Percentiles rank a stretch among this genome's conserved stretches.
Conservation (phyloP, 2,329 filamentous ascomycete species). For the Talaromyces sp. region DNA sequence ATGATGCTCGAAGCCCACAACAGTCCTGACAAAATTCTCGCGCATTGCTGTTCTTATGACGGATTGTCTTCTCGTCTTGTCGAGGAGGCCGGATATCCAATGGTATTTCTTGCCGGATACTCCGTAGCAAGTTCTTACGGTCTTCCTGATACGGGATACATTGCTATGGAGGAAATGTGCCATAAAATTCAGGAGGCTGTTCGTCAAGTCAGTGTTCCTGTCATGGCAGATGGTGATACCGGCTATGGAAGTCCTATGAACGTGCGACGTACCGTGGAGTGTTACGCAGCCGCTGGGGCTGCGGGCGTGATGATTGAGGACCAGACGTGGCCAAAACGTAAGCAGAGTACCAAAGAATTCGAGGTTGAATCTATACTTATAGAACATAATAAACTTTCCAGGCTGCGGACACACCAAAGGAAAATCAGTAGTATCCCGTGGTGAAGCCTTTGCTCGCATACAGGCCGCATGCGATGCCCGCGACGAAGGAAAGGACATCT, state of each 20-base stretch:
- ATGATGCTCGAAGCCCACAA: conserved; percentile 39
- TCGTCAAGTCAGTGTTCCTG: conserved; percentile 38
- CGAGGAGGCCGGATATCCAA: conserved; percentile 47
- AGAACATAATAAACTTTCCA: conserved; percentile 17
- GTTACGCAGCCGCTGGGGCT: conserved; percentile 48
- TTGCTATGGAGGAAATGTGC: conserved; percentile 48
- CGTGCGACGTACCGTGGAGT: conserved; percentile 19
- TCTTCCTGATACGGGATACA: conserved; percentile 50
- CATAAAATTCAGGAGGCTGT: conserved; percentile 46
- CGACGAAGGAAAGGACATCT: conserved; percentile 29
- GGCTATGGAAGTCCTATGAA: conserved; percentile 43
- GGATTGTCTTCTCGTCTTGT: conserved; percentile 44
- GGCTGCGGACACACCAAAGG: conserved; percentile 42
- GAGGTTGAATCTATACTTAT: not conserved
- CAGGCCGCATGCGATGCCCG: conserved; percentile 29
- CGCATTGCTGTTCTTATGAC: conserved; percentile 45
- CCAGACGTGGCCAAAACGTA: conserved; percentile 48
- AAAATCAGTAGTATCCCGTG: conserved; percentile 30
- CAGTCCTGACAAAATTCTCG: conserved; percentile 45
- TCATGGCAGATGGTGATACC: conserved; percentile 58
- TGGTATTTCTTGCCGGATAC: conserved; percentile 46
- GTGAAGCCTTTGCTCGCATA: conserved; percentile 25
- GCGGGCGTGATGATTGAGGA: conserved; percentile 54
- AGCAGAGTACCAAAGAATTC: conserved; percentile 10
- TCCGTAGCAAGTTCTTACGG: conserved; percentile 42